Evolutionary conservation across 2,329 filamentous ascomycete genomes (phyloP), one percentile per base, ranked within the genome.

Genomic region (Hymenoscyphus occultus): DNA sequence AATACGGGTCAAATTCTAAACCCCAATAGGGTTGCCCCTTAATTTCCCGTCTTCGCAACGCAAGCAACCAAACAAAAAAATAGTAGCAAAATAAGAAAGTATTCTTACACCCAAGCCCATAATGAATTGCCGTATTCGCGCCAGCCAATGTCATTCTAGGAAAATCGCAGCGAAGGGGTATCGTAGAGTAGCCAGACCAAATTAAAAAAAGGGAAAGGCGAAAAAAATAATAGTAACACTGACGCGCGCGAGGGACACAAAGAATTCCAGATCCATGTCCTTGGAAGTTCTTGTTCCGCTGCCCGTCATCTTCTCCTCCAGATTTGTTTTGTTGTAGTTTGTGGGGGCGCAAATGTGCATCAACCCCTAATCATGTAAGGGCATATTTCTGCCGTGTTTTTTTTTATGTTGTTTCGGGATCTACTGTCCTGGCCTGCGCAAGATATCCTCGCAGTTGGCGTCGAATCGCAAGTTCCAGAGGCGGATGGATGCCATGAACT

Each of bases 381-480:
- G 48, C 48, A 54, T 12, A 54, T 28, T 12, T 59, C 60, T 61
- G 31, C 42, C 10, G n/a, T 61, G 40, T 48, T 61, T 35, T 61
- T 45, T 51, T 22, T 56, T 22, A 28, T 57, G 4, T 14, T 54
- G 2, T 7, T 22, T 28, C 22, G 13, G 45, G 22, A 19, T 54
- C 64, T 75, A 72, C 67, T 72, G 71, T 64, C 71, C 70, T 51
- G 87, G 87, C 73, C 83, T 81, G 71, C 80, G 80, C 67, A 98
- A 82, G 71, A 98, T 94, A 35, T 94, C 91, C 74, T 96, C 92
- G 80, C 93, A 96, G 82, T 97, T 97, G 78, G 91, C 91, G 75
- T 97, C 92, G 78, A 97, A 98, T 54, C 93, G 90, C 80, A 95
- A 86, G 77, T 90, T 92, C 91, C 94, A 98, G 42, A 93, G 83